Base-by-base conservation (phyloP, 129 eudicot genomes). In the Apium graveolens region DNA sequence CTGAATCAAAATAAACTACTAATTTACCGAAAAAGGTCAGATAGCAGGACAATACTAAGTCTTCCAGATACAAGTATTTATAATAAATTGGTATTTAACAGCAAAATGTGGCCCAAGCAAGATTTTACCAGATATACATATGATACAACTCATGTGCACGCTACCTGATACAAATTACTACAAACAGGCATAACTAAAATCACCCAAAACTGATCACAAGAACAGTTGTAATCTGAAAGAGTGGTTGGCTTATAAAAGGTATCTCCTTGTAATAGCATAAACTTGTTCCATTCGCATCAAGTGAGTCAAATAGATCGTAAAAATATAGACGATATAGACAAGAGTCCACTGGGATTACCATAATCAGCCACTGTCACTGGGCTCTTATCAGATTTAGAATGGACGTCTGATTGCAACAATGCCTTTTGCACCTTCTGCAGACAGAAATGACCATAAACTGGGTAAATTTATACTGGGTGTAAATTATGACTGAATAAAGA, bases 311-410 rank as follows among this genome's bases (percentile, higher is more conserved):
- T 13, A 57, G 39, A 24, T 73, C 8, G n/a, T 20, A 26, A 37
- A 35, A 34, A 62, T 7, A 24, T 34, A 39, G 27, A 68, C 11
- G 38, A 21, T 31, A 9, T 29, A 18, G 32, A 51, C 13, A 32
- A 75, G 45, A 0, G 66, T 32, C 43, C 41, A 21, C 78, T 16
- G 8, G 72, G 57, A 81, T 70, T 82, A 95, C 99, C 99, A 86
- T 95, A 95, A 85, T 95, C 97, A 77, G 99, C 99, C 51, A 95
- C 97, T 0, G 99, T 95, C 38, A 95, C 99, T 2, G 99, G 99
- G 80, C 90, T 88, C 83, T 83, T 90, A 80, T 95, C 99, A 44
- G 91, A 90, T 81, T 95, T 95, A 39, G 97, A 90, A 11, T 95
- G 99, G 51, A 95, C 97, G 73, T 95, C 99, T 39, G 99, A 92